Evolutionary conservation across 805 yeast species (phyloP).

Genomic region (Saturnispora diversa): DNA sequence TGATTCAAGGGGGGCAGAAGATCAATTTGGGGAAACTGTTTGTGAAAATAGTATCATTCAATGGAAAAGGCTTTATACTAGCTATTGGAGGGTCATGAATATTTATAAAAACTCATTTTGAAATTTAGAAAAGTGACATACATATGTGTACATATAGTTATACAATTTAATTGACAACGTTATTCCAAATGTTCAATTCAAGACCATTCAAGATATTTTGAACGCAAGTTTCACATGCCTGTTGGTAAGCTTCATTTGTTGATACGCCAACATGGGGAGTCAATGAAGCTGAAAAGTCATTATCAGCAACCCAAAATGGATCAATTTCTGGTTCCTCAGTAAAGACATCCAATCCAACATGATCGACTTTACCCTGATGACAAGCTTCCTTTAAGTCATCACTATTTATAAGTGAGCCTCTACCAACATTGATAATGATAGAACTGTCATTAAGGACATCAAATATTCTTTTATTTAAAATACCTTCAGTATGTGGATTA

Average conservation of each 20-base stretch:
- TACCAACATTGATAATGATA: slow-evolving; percentile 64
- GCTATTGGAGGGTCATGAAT: slow-evolving; percentile 10
- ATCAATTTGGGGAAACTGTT: slow-evolving; percentile 21
- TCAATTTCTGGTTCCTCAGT: slow-evolving; percentile 51
- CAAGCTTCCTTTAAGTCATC: slow-evolving; percentile 55
- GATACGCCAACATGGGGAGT: slow-evolving; percentile 72
- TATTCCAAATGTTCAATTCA: slow-evolving; percentile 24
- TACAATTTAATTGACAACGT: slow-evolving; percentile 10
- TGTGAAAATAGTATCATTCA: slow-evolving; percentile 14
- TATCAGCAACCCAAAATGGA: slow-evolving; percentile 11
- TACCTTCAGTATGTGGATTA: slow-evolving; percentile 45
- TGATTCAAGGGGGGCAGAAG: slow-evolving; percentile 14
- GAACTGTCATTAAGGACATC: slow-evolving; percentile 43
- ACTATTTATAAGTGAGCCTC: slow-evolving; percentile 65
- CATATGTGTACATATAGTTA: too few relatives aligned
- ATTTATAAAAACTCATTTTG: neutral
- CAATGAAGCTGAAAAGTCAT: slow-evolving; percentile 35
- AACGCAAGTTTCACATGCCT: slow-evolving; percentile 46
- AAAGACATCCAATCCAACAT: slow-evolving; percentile 70
- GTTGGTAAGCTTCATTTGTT: slow-evolving; percentile 46
- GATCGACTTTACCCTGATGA: slow-evolving; percentile 47
- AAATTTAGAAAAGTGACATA: too few relatives aligned
- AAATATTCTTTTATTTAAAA: slow-evolving; percentile 44
- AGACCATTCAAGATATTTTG: slow-evolving; percentile 44
- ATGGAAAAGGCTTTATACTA: slow-evolving; percentile 16